Evolutionary conservation across 2,329 filamentous ascomycete genomes (phyloP).

Genomic region (Xenoacremonium recifei): DNA sequence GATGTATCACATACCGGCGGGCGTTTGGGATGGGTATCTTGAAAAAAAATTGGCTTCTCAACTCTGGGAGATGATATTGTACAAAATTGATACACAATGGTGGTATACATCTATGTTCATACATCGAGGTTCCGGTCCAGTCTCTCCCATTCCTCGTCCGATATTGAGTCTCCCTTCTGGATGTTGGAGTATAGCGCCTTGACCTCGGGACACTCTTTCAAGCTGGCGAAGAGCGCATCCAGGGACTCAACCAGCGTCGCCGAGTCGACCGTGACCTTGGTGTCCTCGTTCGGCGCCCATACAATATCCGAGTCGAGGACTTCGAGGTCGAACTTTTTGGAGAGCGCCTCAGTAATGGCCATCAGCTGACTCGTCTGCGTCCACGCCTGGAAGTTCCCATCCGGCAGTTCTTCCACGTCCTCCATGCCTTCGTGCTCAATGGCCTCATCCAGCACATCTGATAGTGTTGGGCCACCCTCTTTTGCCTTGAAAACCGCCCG

Average conservation of each 20-base stretch:
- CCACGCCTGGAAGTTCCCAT: constrained; percentile 67
- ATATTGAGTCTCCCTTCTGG: constrained; percentile 46
- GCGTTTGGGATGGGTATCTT: constrained; percentile 23
- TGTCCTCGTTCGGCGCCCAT: constrained; percentile 82
- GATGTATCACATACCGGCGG: constrained; percentile 17
- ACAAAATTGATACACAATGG: constrained; percentile 11
- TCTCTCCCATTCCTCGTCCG: constrained; percentile 53
- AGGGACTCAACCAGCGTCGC: constrained; percentile 56
- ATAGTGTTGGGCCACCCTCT: constrained; percentile 54
- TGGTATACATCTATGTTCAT: too few relatives aligned
- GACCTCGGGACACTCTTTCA: constrained; percentile 70
- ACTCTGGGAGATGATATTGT: constrained; percentile 16
- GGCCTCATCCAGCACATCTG: constrained; percentile 75
- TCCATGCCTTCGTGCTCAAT: constrained; percentile 77
- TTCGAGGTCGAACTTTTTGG: constrained; percentile 61
- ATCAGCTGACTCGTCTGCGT: constrained; percentile 33
- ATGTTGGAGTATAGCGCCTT: constrained; percentile 78
- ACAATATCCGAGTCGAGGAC: constrained; percentile 77
- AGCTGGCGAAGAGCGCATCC: constrained; percentile 53
- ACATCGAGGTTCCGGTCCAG: constrained; percentile 54
- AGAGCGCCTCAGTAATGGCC: constrained; percentile 47
- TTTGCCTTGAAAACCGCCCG: constrained; percentile 64
- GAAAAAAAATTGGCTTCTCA: constrained; percentile 17
- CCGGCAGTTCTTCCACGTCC: constrained; percentile 65
- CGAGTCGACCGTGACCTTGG: constrained; percentile 62